phyloP scores from a whole-genome alignment of 306 rosid genomes.

The Oxytropis ochrocephala region DNA sequence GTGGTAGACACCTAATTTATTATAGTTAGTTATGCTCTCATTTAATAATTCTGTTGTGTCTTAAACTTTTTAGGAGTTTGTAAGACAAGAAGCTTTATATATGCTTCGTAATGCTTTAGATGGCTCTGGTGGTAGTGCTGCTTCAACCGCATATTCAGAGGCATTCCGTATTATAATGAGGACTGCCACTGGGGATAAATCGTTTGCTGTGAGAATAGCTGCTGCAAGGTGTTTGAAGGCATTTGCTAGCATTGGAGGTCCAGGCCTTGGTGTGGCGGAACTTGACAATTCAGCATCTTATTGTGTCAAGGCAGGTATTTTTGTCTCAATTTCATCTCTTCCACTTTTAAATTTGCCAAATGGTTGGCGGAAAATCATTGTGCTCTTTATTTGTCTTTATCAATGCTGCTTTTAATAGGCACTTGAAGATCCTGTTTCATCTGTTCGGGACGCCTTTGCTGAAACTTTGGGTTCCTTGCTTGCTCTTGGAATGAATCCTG shows the following conservation, averaged over 20 bases:
- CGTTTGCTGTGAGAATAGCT: constrained; percentile 89
- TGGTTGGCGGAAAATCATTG: constrained; percentile 20
- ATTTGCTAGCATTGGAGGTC: constrained; percentile 89
- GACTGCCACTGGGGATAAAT: constrained; percentile 77
- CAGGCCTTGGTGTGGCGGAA: constrained; percentile 77
- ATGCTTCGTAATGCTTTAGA: constrained; percentile 93
- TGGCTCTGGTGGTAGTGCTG: constrained; percentile 85
- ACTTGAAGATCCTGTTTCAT: constrained; percentile 83
- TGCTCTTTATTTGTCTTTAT: constrained; percentile 25
- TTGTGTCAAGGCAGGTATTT: constrained; percentile 80
- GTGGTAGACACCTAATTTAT: no score
- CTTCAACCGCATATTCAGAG: constrained; percentile 82
- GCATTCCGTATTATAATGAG: constrained; percentile 82
- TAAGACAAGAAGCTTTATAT: constrained; percentile 76
- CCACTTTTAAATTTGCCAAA: constrained; percentile 3
- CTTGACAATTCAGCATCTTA: constrained; percentile 81
- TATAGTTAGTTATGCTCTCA: background rate
- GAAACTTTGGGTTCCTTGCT: constrained; percentile 95
- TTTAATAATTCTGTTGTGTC: background rate
- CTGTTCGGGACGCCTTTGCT: constrained; percentile 94
- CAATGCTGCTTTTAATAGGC: constrained; percentile 53
- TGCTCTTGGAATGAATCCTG: constrained; percentile 98
- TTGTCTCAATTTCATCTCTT: constrained; percentile 23
- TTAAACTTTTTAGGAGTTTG: constrained; percentile 68
- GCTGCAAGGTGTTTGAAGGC: constrained; percentile 96